Base-by-base conservation (phyloP, 192 early-diverging fungal genomes). In the Linnemannia zychae region DNA sequence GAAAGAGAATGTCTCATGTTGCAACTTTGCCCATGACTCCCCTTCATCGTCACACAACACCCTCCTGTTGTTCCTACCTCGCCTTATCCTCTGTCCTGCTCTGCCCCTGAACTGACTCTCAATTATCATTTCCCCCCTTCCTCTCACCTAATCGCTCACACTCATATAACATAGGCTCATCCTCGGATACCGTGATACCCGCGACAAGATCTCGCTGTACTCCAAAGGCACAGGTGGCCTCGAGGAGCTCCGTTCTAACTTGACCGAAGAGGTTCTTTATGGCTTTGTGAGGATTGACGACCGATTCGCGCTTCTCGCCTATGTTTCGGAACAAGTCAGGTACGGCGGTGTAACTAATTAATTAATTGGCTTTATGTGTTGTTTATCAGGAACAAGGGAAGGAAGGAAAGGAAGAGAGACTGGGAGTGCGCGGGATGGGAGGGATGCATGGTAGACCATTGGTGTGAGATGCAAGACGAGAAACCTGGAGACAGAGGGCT, bases 291-390 rank as follows among this genome's bases (percentile, higher is more conserved):
- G 92, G 37, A 82, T 91, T 38, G 91, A 93, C n/a, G 89, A 91
- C 69, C 75, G 87, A 60, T 91, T 88, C 79, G 82, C 91, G 15
- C 69, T 92, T 1, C 78, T 93, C 44, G 88, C 89, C 34, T 91
- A 92, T 82, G 90, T 93, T 17, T 89, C 90, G n/a, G 91, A 93
- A 49, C 88, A 90, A 88, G 92, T 91, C 79, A 91, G 92, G 89
- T 91, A 87, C 57, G 63, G 12, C 28, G 9, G 3, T 44, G 40
- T 44, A 6, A 44, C 9, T 44, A 6, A 44, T 44, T 44, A 3
- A 44, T 44, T 44, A 9, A 3, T 44, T 44, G 40, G 40, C 67
- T 48, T 40, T 46, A 66, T 71, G 22, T 50, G 34, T 52, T 44
- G 3, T n/a, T 34, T 22, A 31, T 0, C 38, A 15, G 40, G 40